phyloP scores from a whole-genome alignment of 768 basidiomycete genomes.

The Boletus tomentosulus region DNA sequence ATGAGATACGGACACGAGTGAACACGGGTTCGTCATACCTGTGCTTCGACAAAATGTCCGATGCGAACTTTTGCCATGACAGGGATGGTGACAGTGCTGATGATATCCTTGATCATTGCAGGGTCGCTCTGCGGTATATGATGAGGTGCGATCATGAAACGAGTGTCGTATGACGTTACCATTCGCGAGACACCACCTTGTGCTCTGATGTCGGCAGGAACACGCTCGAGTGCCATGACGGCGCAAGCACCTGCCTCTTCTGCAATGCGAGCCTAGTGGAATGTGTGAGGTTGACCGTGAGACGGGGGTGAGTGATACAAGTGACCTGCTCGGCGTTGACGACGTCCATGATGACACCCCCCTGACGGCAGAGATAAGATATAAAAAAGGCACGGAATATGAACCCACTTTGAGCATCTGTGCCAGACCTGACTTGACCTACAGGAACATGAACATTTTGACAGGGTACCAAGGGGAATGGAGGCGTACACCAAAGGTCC shows the following conservation, averaged over 20 bases:
- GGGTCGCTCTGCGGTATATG: slow-evolving; percentile 69
- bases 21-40: slow-evolving; percentile 42
- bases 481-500: slow-evolving; percentile 63
- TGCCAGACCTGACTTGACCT: slow-evolving; percentile 92
- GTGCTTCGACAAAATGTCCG: slow-evolving; percentile 96
- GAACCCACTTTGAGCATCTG: slow-evolving; percentile 87
- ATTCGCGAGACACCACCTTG: slow-evolving; percentile 95
- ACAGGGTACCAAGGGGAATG: neutral
- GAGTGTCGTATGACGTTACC: slow-evolving; percentile 46
- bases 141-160: neutral
- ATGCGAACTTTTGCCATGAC: slow-evolving; percentile 97
- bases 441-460: slow-evolving; percentile 1
- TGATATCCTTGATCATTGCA: slow-evolving; percentile 93
- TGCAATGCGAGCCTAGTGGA: slow-evolving; percentile 82
- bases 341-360: slow-evolving; percentile 95
- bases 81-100: slow-evolving; percentile 91
- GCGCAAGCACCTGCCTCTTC: slow-evolving; percentile 97
- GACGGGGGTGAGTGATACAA: neutral
- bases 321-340: slow-evolving; percentile 66
- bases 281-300: slow-evolving; percentile 21
- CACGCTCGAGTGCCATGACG: slow-evolving; percentile 94
- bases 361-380: slow-evolving; percentile 36
- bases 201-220: slow-evolving; percentile 91
- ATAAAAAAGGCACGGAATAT: neutral
- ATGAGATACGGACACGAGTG: neutral